These are phyloP conservation scores for Colletotrichum spaethianum DNA, from an alignment of 2,329 filamentous ascomycete genomes.

Conservation along the genomic window DNA sequence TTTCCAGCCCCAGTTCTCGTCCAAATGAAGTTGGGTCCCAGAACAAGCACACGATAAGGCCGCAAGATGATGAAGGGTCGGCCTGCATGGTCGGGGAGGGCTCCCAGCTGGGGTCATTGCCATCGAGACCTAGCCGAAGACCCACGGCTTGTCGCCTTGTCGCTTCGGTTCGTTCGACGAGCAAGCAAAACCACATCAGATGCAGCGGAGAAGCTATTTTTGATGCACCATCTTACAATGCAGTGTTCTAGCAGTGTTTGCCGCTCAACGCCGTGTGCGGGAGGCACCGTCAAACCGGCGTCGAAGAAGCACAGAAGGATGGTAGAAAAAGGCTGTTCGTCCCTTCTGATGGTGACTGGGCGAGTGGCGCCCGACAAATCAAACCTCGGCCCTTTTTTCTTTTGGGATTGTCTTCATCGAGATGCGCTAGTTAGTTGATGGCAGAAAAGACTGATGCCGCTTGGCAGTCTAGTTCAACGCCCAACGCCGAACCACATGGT, in stretches of 20 bases:
- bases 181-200: not conserved
- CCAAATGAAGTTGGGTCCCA: not conserved
- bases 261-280: not conserved
- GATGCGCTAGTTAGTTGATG: conserved; percentile 26
- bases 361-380: conserved; percentile 3
- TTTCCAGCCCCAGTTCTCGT: not conserved
- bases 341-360: not conserved
- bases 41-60: conserved; percentile 6
- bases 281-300: conserved; percentile 7
- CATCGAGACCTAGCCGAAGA: conserved; percentile 5
- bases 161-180: conserved; percentile 1
- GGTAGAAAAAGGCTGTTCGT: conserved; percentile 1
- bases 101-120: not conserved
- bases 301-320: conserved; percentile 19
- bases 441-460: conserved; percentile 2
- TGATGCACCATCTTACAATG: conserved; percentile 1
- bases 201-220: not conserved
- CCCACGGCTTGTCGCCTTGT: not conserved
- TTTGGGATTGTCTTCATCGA: not conserved
- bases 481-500: conserved; percentile 8
- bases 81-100: not conserved
- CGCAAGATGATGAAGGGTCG: not conserved
- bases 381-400: not conserved
- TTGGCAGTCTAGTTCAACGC: conserved; percentile 11
- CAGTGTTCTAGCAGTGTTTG: not conserved